A percentile compares a stretch with the other conserved stretches of the same genome.
These are phyloP conservation scores for Vaccinium myrtillus DNA, from an alignment of 148 eudicot species.

Conservation along the genomic window DNA sequence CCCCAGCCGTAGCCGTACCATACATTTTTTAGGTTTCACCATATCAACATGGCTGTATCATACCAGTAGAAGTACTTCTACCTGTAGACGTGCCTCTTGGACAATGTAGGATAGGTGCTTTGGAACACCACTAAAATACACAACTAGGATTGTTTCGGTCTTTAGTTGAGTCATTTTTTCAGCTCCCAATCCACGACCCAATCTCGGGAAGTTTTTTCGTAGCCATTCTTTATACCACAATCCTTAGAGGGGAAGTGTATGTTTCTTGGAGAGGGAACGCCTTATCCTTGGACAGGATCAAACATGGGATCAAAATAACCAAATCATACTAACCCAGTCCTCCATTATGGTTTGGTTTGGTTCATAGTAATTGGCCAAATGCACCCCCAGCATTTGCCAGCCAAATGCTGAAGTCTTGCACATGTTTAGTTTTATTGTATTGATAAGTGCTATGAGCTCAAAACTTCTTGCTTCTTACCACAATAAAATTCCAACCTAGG, in stretches of 20 bases:
- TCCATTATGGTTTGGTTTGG: background rate
- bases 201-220: background rate
- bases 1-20: no score
- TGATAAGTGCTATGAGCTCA: background rate
- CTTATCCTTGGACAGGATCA: background rate
- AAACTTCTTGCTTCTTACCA: background rate
- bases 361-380: background rate
- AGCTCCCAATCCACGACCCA: background rate
- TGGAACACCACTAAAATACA: background rate
- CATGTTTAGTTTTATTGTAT: background rate
- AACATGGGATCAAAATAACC: background rate
- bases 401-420: background rate
- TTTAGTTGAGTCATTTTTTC: background rate
- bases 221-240: background rate
- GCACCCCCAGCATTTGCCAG: background rate
- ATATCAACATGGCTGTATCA: no score
- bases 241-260: background rate
- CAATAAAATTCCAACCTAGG: background rate
- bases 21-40: no score
- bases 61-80: no score
- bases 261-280: background rate
- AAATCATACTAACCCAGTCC: background rate
- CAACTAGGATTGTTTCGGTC: background rate
- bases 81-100: no score
- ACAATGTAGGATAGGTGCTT: background rate